A percentile compares a stretch with the other conserved stretches of the same genome.
Evolutionary conservation across 2,329 filamentous ascomycete species (phyloP).

Genomic region (Aspergillus brunneoviolaceus): DNA sequence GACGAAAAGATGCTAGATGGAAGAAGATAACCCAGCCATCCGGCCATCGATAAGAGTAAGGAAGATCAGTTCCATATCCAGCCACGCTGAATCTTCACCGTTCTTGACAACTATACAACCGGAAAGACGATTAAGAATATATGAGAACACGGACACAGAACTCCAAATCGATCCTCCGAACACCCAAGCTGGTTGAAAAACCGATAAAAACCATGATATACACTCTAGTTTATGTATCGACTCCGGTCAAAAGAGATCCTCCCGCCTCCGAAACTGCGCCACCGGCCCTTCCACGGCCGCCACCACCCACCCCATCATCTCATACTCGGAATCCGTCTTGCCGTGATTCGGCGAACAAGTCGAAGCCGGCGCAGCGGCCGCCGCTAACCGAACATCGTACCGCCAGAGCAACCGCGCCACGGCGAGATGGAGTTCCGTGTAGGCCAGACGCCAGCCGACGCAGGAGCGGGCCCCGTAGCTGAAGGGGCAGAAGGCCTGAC

Average conservation of each 20-base stretch:
- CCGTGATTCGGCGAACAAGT: no score
- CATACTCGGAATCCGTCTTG: background rate
- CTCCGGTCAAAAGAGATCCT: background rate
- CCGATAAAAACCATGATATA: background rate
- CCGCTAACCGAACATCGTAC: background rate
- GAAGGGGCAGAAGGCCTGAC: slow-evolving; percentile 2
- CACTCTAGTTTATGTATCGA: background rate
- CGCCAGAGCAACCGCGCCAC: background rate
- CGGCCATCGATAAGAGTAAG: no score
- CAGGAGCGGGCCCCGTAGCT: background rate
- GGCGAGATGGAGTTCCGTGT: background rate
- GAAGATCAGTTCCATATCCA: no score
- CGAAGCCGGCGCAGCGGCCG: background rate
- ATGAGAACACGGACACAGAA: no score
- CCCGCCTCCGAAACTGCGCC: slow-evolving; percentile 3
- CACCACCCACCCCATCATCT: background rate
- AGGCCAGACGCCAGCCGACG: slow-evolving; percentile 1
- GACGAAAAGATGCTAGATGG: background rate
- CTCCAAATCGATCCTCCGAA: no score
- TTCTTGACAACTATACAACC: no score
- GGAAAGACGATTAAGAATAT: no score
- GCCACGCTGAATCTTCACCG: no score
- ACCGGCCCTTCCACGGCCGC: background rate
- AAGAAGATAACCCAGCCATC: no score
- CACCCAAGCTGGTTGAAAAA: no score